Evolutionary conservation across 2,329 filamentous ascomycete species (phyloP).

Genomic region (Monosporascus sp.): DNA sequence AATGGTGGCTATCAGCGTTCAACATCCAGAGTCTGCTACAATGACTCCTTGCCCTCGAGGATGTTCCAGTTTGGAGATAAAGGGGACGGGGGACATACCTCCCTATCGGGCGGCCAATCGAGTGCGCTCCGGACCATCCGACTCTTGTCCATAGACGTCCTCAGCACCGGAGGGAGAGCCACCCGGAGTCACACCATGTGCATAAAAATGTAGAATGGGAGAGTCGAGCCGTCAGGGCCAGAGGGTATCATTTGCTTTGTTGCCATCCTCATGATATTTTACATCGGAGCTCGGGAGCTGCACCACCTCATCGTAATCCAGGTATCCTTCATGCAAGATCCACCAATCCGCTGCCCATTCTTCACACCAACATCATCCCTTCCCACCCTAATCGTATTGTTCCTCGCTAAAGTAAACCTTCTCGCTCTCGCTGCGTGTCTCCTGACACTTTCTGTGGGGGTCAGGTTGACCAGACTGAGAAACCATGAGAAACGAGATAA

Average conservation of each 20-base stretch:
- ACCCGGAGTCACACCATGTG: no score
- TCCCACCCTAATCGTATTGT: not conserved
- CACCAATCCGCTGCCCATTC: not conserved
- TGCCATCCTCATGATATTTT: not conserved
- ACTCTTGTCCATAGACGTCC: no score
- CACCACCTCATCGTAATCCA: not conserved
- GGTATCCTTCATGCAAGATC: not conserved
- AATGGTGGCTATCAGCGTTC: no score
- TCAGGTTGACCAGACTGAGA: not conserved
- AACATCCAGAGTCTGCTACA: no score
- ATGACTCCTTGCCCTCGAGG: no score
- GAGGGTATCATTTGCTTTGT: not conserved
- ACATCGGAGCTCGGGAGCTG: not conserved
- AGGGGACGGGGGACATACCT: no score
- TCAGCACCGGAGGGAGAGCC: no score
- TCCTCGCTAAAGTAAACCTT: not conserved
- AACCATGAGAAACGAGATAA: not conserved
- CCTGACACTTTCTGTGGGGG: not conserved
- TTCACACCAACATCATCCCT: not conserved
- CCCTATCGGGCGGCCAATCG: no score
- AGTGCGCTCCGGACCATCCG: no score
- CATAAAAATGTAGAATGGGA: no score
- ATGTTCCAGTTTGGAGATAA: no score
- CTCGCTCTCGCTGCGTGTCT: not conserved
- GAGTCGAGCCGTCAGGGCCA: not conserved